Conservation (phyloP, 1,284 basidiomycete genomes). For the Papiliotrema flavescens region DNA sequence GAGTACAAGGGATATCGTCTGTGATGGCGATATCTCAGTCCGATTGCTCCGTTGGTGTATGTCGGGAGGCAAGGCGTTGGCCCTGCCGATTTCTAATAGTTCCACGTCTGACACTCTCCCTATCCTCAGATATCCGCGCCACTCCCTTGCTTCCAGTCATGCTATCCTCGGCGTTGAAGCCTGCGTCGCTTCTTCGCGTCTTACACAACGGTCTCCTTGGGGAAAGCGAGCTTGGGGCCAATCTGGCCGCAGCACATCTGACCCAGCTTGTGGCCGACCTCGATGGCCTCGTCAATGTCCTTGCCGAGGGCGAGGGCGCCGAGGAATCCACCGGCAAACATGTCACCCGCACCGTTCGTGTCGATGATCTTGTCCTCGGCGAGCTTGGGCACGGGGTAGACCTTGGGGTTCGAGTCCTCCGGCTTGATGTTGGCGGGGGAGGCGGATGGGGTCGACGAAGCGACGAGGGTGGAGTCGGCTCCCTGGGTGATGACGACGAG, state of each 20-base stretch:
- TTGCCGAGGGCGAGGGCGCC: constrained; percentile 82
- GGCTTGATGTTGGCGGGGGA: constrained; percentile 44
- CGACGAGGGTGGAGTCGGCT: constrained; percentile 73
- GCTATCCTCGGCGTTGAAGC: constrained; percentile 2
- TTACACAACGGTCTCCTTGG: constrained; percentile 41
- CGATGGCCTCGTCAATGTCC: constrained; percentile 70
- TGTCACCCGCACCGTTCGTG: constrained; percentile 99
- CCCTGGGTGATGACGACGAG: constrained; percentile 92
- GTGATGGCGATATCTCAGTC: neutral
- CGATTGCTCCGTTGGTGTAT: neutral
- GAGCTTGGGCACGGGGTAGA: constrained; percentile 64
- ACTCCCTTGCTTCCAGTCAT: neutral
- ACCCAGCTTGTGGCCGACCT: constrained; percentile 85
- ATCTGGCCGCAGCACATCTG: constrained; percentile 84
- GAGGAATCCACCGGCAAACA: constrained; percentile 95
- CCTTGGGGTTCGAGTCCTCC: constrained; percentile 51
- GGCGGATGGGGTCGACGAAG: constrained; percentile 60
- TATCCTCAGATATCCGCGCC: neutral
- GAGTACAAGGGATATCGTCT: neutral
- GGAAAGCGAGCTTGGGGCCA: constrained; percentile 47
- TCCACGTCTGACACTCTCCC: neutral
- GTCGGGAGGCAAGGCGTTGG: neutral
- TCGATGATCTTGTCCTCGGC: constrained; percentile 76
- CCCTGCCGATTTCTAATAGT: neutral
- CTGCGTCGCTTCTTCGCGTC: neutral